These are phyloP conservation scores for Leptodermis oblonga DNA, from an alignment of 257 asterid genomes.

Conservation along the genomic window DNA sequence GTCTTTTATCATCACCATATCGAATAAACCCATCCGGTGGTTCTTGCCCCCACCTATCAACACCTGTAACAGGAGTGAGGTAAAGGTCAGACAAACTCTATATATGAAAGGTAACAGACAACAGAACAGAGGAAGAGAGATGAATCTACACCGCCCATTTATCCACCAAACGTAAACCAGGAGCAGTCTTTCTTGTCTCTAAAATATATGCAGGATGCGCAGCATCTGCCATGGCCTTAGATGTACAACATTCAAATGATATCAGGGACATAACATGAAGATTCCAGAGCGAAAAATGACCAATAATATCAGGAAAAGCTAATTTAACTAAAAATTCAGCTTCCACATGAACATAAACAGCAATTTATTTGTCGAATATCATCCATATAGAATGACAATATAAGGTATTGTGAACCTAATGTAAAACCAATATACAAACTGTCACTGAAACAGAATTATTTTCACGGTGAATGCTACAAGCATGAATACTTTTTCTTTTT, in stretches of 20 bases:
- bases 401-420: background rate
- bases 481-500: background rate
- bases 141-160: slow-evolving; percentile 95
- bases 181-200: slow-evolving; percentile 97
- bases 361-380: background rate
- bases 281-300: background rate
- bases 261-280: background rate
- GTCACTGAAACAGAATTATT: background rate
- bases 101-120: background rate
- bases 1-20: slow-evolving; percentile 97
- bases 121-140: slow-evolving; percentile 22
- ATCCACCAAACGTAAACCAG: slow-evolving; percentile 92
- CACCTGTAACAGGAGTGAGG: slow-evolving; percentile 42
- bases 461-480: background rate
- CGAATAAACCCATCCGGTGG: slow-evolving; percentile 95
- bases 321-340: background rate
- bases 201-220: slow-evolving; percentile 79
- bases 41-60: slow-evolving; percentile 92
- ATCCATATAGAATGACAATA: background rate
- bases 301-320: background rate
- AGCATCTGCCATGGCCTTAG: slow-evolving; percentile 95
- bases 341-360: background rate
- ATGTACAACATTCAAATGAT: background rate
- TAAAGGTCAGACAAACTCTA: slow-evolving; percentile 11
- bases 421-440: background rate